Percentiles rank a stretch among this genome's conserved stretches.
phyloP scores from a whole-genome alignment of 768 basidiomycete genomes.

The Boletellus ananas region DNA sequence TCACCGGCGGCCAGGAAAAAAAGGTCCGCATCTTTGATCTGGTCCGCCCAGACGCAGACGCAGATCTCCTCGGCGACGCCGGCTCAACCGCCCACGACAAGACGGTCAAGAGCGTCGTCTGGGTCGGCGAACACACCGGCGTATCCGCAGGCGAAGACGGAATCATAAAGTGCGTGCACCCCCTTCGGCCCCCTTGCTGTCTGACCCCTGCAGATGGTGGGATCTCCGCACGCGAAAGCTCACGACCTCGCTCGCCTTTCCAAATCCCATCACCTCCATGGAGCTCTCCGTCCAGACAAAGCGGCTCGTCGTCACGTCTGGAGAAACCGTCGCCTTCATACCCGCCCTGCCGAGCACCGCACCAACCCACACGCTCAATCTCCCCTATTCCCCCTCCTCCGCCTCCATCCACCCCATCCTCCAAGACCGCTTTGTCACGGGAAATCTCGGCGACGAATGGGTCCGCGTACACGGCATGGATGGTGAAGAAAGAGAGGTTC shows the following conservation, averaged over 20 bases:
- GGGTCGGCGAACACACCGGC: constrained; percentile 83
- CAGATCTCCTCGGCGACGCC: constrained; percentile 68
- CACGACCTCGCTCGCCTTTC: constrained; percentile 67
- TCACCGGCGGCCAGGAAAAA: constrained; percentile 96
- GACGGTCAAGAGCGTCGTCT: constrained; percentile 88
- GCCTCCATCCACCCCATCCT: constrained; percentile 90
- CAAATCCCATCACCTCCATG: constrained; percentile 88
- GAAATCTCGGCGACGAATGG: constrained; percentile 90
- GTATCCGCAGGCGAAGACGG: constrained; percentile 94
- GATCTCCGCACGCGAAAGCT: constrained; percentile 78
- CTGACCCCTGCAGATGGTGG: constrained; percentile 76
- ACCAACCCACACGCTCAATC: constrained; percentile 69
- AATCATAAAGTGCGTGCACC: constrained; percentile 64
- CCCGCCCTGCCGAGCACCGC: constrained; percentile 62
- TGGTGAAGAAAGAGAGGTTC: constrained; percentile 85
- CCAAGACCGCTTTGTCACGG: constrained; percentile 90
- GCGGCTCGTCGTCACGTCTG: constrained; percentile 85
- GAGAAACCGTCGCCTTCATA: constrained; percentile 90
- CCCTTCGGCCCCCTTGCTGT: constrained; percentile 1
- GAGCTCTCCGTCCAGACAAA: constrained; percentile 81
- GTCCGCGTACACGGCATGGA: constrained; percentile 89
- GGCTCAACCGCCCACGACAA: constrained; percentile 75
- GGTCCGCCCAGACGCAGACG: constrained; percentile 78
- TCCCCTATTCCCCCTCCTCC: constrained; percentile 87
- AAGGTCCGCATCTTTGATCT: constrained; percentile 95